Evolutionary conservation across 371 early-diverging fungal genomes (phyloP).

Genomic region (Mortierella sp.): DNA sequence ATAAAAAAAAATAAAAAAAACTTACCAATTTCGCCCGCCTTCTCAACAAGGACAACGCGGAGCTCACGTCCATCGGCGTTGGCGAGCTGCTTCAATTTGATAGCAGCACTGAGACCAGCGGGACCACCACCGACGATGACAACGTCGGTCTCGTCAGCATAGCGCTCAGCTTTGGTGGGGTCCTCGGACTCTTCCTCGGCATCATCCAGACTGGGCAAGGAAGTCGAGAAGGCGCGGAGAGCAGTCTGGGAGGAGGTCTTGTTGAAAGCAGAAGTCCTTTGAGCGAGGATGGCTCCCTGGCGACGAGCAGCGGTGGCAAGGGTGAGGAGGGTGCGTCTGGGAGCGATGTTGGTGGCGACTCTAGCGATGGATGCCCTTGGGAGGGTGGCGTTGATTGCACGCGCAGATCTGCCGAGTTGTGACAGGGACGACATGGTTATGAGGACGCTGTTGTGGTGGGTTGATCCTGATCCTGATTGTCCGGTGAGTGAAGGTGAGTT

Average conservation of each 20-base stretch:
- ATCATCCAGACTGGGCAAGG: constrained; percentile 33
- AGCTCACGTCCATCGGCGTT: constrained; percentile 87
- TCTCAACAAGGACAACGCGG: constrained; percentile 94
- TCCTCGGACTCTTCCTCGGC: constrained; percentile 46
- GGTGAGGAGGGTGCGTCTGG: constrained; percentile 46
- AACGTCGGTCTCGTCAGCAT: constrained; percentile 94
- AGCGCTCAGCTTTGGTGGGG: constrained; percentile 63
- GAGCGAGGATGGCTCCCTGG: constrained; percentile 8
- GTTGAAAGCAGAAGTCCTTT: constrained; percentile 12
- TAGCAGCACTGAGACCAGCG: constrained; percentile 95
- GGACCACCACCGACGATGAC: constrained; percentile 98
- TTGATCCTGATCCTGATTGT: constrained; percentile 25
- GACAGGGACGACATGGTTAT: constrained; percentile 36
- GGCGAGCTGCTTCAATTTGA: constrained; percentile 93
- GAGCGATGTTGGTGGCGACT: constrained; percentile 19
- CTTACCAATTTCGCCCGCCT: constrained; percentile 93
- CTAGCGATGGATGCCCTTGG: constrained; percentile 24
- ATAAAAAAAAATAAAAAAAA: not conserved
- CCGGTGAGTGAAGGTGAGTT: not conserved
- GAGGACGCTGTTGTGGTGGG: not conserved
- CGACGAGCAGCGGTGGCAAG: constrained; percentile 37
- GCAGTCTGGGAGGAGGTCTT: constrained; percentile 17
- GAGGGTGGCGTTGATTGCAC: constrained; percentile 38
- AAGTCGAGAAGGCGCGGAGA: constrained; percentile 52
- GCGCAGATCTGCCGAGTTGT: constrained; percentile 41